These are phyloP conservation scores for Moniliophthora roreri DNA, from an alignment of 1,284 basidiomycete species.

Conservation along the genomic window DNA sequence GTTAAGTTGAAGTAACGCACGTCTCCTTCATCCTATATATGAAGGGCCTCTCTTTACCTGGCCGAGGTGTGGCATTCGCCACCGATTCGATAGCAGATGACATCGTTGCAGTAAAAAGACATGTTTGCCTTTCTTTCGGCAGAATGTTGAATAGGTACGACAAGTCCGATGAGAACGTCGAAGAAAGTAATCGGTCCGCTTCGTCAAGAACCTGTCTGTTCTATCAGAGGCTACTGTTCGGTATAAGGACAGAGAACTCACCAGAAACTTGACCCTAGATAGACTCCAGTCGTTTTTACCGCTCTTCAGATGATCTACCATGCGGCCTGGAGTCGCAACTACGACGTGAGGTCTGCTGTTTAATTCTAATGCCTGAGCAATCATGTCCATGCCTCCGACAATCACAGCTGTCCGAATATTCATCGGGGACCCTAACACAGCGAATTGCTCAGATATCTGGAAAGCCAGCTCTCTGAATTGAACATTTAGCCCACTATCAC, in stretches of 20 bases:
- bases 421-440: slow-evolving; percentile 82
- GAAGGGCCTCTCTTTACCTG: slow-evolving; percentile 87
- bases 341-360: slow-evolving; percentile 88
- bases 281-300: slow-evolving; percentile 84
- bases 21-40: slow-evolving; percentile 80
- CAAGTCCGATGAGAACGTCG: slow-evolving; percentile 89
- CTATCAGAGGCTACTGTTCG: background rate
- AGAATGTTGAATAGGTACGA: slow-evolving; percentile 78
- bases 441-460: slow-evolving; percentile 96
- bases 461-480: slow-evolving; percentile 86
- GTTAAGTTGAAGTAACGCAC: slow-evolving; percentile 47
- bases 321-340: slow-evolving; percentile 93
- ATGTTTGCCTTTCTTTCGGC: slow-evolving; percentile 89
- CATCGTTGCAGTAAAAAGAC: slow-evolving; percentile 95
- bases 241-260: slow-evolving; percentile 33
- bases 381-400: slow-evolving; percentile 99
- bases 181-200: slow-evolving; percentile 90
- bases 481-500: slow-evolving; percentile 8
- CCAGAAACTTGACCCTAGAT: slow-evolving; percentile 83
- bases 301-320: slow-evolving; percentile 89
- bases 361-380: slow-evolving; percentile 89
- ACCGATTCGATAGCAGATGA: slow-evolving; percentile 86
- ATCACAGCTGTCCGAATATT: slow-evolving; percentile 86
- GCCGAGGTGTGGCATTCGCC: slow-evolving; percentile 70
- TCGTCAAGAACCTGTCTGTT: slow-evolving; percentile 90